Percentiles rank a stretch among this genome's conserved stretches.
phyloP scores from a whole-genome alignment of 1,139 yeast species.

The Pichia sp. region DNA sequence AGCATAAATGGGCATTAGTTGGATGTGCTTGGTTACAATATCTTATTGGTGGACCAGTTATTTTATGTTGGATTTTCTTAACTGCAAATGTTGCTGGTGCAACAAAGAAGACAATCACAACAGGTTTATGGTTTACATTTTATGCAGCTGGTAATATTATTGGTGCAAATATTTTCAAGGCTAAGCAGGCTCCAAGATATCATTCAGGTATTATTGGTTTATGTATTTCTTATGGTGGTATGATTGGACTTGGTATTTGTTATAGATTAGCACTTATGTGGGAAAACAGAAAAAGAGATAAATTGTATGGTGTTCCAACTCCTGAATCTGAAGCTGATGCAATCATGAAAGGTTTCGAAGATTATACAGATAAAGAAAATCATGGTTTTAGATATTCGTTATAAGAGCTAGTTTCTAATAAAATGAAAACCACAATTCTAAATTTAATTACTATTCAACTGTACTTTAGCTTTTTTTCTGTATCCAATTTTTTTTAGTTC shows the following conservation, averaged over 20 bases:
- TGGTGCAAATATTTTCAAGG: conserved; percentile 44
- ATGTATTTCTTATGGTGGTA: conserved; percentile 4
- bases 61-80: conserved; percentile 29
- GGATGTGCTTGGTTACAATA: conserved; percentile 35
- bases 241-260: conserved; percentile 3
- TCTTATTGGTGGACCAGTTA: conserved; percentile 14
- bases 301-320: conserved; percentile 1
- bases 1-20: conserved; percentile 34
- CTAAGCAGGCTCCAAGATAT: conserved; percentile 35
- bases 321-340: conserved; percentile 5
- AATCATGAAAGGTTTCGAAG: conserved; percentile 4
- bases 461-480: too few species aligned
- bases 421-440: not conserved
- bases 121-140: conserved; percentile 46
- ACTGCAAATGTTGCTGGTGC: conserved; percentile 52
- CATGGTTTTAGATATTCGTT: conserved; percentile 5
- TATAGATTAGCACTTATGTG: conserved; percentile 7
- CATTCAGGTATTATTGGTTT: conserved; percentile 18
- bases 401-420: not conserved
- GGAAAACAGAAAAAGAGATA: conserved; percentile 4
- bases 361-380: conserved; percentile 6
- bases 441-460: too few species aligned
- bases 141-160: conserved; percentile 62
- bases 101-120: conserved; percentile 36
- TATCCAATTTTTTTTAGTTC: too few species aligned